Base-by-base conservation (phyloP, 2,329 filamentous ascomycete species). In the Beauveria australis region DNA sequence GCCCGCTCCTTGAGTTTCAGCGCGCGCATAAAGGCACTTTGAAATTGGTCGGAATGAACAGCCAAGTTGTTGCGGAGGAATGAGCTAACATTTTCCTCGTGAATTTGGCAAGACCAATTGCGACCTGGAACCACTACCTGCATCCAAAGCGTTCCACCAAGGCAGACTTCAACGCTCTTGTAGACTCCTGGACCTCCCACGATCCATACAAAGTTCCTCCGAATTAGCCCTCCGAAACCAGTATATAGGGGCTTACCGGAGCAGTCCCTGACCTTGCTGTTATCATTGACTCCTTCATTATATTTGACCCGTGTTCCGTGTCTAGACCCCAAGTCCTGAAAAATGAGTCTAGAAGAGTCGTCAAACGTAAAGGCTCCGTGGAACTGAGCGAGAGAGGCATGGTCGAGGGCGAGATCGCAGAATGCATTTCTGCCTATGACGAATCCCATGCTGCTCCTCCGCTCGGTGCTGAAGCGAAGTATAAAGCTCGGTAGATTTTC, bases 1-100 rank as follows among this genome's bases (percentile, higher is more conserved):
- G 12, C 33, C 12, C 14, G 5, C 14, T 0, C 0, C 33, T 37
- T 37, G 33, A 0, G 14, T 37, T 16, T 37, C 33, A 0, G 14
- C 33, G 33, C 33, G 12, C 5, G 33, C 12, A 0, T 16, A 2
- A 6, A 16, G 14, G 33, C 33, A 6, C 5, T 3, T 37, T 3
- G 14, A 37, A 6, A 37, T 16, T 6, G 14, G 12, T 16, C 12
- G 14, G 12, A 6, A 37, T 3, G 0, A 37, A 6, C 33, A 37
- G 12, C 5, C 5, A 37, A 16, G 2, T 16, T 0, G 14, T 37
- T 37, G 12, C 14, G 0, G 14, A 0, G 0, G 5, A 37, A 37
- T 37, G 12, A 16, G 33, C 33, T 0, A 16, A 37, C 33, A 16
- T 5, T 37, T 3, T 16, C 33, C 33, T 37, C 6, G 2, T 16